Evolutionary conservation across 2,329 filamentous ascomycete genomes (phyloP).

Genomic region (Aspergillus persii): DNA sequence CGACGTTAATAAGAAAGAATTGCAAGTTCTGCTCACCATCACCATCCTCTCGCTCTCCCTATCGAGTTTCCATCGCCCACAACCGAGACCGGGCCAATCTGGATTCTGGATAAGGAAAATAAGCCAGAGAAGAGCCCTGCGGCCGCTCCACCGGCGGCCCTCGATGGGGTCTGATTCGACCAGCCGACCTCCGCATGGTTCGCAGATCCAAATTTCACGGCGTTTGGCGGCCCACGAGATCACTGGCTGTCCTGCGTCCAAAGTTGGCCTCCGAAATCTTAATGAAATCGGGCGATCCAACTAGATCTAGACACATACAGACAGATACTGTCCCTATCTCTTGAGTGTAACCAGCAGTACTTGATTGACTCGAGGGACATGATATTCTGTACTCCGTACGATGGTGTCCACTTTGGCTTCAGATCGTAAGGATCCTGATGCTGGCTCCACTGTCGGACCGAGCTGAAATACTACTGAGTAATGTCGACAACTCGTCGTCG

Average conservation of each 20-base stretch:
- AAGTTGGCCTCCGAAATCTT: not conserved
- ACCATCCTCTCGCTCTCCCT: too few species aligned
- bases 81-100: not conserved
- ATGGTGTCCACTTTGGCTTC: not conserved
- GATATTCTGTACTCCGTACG: too few species aligned
- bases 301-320: too few species aligned
- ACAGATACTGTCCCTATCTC: too few species aligned
- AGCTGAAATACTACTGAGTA: not conserved
- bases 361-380: too few species aligned
- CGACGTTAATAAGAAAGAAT: too few species aligned
- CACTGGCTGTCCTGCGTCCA: not conserved
- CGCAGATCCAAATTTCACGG: conserved; percentile 28
- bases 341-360: too few species aligned
- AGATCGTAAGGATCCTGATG: not conserved
- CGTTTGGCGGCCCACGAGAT: too few species aligned
- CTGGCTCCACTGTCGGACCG: not conserved
- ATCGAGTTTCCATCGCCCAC: not conserved
- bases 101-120: not conserved
- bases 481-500: too few species aligned
- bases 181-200: conserved; percentile 21
- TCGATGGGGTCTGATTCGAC: conserved; percentile 9
- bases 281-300: not conserved
- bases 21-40: too few species aligned
- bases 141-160: not conserved
- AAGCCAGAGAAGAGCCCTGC: not conserved